phyloP scores from a whole-genome alignment of 495 filamentous ascomycete species.

The Neurospora tetrasperma region DNA sequence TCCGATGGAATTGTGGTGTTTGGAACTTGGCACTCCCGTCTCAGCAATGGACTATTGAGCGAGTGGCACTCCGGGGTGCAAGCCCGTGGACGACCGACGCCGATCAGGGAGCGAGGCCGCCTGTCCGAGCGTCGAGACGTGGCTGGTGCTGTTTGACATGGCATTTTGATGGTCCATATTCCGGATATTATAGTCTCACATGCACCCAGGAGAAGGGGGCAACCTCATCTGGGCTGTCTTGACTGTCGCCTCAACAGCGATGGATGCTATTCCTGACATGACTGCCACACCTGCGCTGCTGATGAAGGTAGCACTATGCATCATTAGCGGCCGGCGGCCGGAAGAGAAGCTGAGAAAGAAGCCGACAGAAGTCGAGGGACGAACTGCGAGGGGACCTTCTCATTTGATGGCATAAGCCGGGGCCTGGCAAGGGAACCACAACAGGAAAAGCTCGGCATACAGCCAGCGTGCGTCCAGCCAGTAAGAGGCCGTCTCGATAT shows the following conservation, averaged over 20 bases:
- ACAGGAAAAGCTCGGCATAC: slow-evolving; percentile 10
- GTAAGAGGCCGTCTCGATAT: not conserved
- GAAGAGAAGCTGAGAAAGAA: slow-evolving; percentile 19
- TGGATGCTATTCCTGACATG: slow-evolving; percentile 4
- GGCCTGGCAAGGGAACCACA: slow-evolving; percentile 3
- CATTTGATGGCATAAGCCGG: slow-evolving; percentile 13
- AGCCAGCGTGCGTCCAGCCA: slow-evolving; percentile 4
- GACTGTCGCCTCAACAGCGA: not conserved
- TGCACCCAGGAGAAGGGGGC: not conserved
- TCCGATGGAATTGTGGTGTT: not conserved
- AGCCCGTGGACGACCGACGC: not conserved
- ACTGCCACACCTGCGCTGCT: slow-evolving; percentile 2
- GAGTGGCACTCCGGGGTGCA: not conserved
- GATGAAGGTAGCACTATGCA: not conserved
- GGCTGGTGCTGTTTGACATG: not conserved
- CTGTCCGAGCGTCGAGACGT: not conserved
- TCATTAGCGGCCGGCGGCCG: slow-evolving; percentile 1
- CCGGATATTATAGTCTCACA: not conserved
- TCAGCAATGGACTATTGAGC: not conserved
- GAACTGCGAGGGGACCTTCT: slow-evolving; percentile 4
- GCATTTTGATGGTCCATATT: not conserved
- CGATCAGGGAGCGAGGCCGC: not conserved
- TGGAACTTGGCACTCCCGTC: not conserved
- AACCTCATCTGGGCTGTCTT: not conserved
- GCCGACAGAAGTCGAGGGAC: slow-evolving; percentile 21